Evolutionary conservation across 371 early-diverging fungal genomes (phyloP), one percentile per base, ranked within the genome.

Genomic region (Mucor mucedo): DNA sequence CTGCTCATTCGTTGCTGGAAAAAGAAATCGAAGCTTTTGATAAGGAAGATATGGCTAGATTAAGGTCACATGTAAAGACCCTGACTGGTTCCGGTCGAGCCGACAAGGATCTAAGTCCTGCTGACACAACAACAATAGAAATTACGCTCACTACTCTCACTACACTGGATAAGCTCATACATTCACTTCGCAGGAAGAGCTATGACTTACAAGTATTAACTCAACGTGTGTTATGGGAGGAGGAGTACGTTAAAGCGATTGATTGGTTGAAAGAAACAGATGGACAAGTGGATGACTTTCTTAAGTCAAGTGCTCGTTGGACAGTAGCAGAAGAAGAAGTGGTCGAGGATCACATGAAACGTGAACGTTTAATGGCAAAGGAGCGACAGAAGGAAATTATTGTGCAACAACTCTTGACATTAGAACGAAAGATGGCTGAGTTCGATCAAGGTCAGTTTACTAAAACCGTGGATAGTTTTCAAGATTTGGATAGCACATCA

Each of bases 61-160:
- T 84, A 30, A 63, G 85, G 16, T 71, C 79, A 2, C 85, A 84
- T 66, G 85, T 83, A n/a, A 84, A 83, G 54, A 66, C 70, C 21
- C 63, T 81, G 2, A 81, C 82, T 5, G 73, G 77, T 1, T 71
- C 65, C 7, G 69, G 65, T 9, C 61, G 68, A 40, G 69, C 62
- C 7, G 66, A 63, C 44, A 81, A 82, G 41, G 80, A 79, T 45
- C 69, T 84, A 8, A 82, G 79, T 53, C 85, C 85, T 7, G 85
- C 85, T 21, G 85, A 84, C 39, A 78, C 85, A 0, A 83, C 80
- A 3, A 83, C 83, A 1, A 84, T 84, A 45, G 82, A 79, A 29
- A 81, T 83, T 21, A 84, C 83, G 4, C 60, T 84, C 4, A 73
- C 78, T 4, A 83, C 85, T 0, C 62, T 84, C n/a, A 77, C 58